phyloP scores from a whole-genome alignment of 345 rosid species.

The Acer saccharum region DNA sequence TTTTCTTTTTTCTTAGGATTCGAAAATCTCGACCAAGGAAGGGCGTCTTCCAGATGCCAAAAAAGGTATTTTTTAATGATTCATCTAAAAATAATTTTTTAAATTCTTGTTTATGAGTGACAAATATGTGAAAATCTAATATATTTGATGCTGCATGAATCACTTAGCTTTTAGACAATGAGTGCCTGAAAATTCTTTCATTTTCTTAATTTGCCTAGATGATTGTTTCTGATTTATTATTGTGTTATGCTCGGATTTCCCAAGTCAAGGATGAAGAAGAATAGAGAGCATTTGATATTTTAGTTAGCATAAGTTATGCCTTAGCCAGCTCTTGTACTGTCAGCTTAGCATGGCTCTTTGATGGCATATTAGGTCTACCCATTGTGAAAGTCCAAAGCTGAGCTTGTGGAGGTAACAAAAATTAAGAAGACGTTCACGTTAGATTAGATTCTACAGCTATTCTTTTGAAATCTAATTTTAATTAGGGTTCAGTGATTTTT shows the following conservation, averaged over 20 bases:
- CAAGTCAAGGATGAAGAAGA: not conserved
- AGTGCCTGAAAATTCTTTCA: slow-evolving; percentile 2
- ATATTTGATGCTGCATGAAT: not conserved
- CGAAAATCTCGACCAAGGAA: slow-evolving; percentile 64
- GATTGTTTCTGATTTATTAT: not conserved
- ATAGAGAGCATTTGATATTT: slow-evolving; percentile 8
- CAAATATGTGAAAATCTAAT: not conserved
- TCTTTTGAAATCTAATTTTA: not conserved
- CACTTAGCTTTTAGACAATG: not conserved
- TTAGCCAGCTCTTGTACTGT: not conserved
- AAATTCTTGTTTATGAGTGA: slow-evolving; percentile 1
- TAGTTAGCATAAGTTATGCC: not conserved
- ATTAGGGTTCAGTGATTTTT: not conserved
- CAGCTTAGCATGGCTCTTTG: not conserved
- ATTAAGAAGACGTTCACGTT: not conserved
- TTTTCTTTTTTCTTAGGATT: slow-evolving; percentile 55
- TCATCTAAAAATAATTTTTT: not conserved
- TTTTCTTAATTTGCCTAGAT: not conserved
- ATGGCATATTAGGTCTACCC: not conserved
- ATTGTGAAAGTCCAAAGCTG: not conserved
- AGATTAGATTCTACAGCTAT: not conserved
- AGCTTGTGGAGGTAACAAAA: not conserved
- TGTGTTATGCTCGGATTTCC: not conserved
- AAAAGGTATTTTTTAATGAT: slow-evolving; percentile 47
- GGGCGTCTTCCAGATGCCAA: slow-evolving; percentile 95